Base-by-base conservation (phyloP, 306 rosid genomes). In the Vigna mungo region DNA sequence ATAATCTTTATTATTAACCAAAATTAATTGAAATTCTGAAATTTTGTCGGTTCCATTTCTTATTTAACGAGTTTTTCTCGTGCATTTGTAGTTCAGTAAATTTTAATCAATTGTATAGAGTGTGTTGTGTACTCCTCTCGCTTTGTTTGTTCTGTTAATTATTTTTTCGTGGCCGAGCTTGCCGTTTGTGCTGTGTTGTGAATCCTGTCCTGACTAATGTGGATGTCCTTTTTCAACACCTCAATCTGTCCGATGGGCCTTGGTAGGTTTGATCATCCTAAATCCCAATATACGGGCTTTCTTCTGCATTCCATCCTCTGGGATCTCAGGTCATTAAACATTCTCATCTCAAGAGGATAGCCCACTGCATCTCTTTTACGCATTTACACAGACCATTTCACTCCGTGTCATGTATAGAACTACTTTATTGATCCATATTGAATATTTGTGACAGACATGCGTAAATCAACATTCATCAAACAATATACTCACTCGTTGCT, bases 131-230 rank as follows among this genome's bases (percentile, higher is more conserved):
- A 16, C 55, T 49, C 21, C 20, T 54, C 30, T 21, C 3, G 16
- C 16, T 54, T 54, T 54, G 20, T 37, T 64, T 37, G 70, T 68
- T 69, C 61, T 51, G 32, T 44, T 60, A 18, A 62, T 53, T 44
- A 16, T 23, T 68, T 5, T 36, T 12, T 59, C 8, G 32, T 69
- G n/a, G 17, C 25, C 15, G 51, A 41, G 71, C 46, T 72, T 68
- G 63, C 14, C 36, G 21, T 82, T 77, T 44, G 56, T 63, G 70
- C 16, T 52, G 13, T 44, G 55, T 74, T 63, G 49, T n/a, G 18
- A 72, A 39, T 48, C 67, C 12, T 48, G 34, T n/a, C 23, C 41
- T 61, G 72, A 78, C 47, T 52, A 43, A 59, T 15, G 14, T 27
- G 59, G 52, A 54, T 72, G 21, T 64, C 51, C 72, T 13, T 59